Base-by-base conservation (phyloP, 2,329 filamentous ascomycete species). In the Phaeosphaeriaceae sp. region DNA sequence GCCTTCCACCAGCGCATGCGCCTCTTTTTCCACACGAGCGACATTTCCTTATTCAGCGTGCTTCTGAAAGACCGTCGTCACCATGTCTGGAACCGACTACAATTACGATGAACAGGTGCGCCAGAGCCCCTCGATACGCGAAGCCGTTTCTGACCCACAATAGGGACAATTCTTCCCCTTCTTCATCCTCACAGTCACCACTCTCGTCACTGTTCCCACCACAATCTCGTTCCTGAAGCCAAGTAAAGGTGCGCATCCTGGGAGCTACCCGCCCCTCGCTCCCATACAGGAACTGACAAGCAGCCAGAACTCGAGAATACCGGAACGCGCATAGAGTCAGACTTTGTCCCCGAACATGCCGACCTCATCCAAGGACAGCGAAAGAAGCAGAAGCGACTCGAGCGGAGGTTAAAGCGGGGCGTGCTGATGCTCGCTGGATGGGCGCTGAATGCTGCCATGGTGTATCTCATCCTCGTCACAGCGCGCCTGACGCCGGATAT, bases 101-200 rank as follows among this genome's bases (percentile, higher is more conserved):
- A 96, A 91, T 73, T 99, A 99, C 83, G 95, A 99, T 86, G 91
- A 97, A 77, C 88, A 95, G 87, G 90, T 90, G 76, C 64, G 79
- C 57, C 53, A 48, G 41, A 20, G 48, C 53, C 36, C 54, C 40
- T 54, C 25, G 9, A 48, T 54, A 33, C 19, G 9, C 19, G 44
- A 15, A 51, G 17, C 48, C 36, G 19, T 41, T 13, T 45, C 67
- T 71, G 66, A 75, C 60, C 52, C 13, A 7, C 1, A 17, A 17
- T 60, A 95, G 87, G 93, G 93, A 71, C 92, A 97, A 86, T 97
- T 97, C 84, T 99, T 97, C 85, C 95, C 96, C 68, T 97, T 96
- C 86, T 99, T 99, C 84, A 90, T 98, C 81, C 89, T 97, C 76
- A 97, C 93, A 45, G 85, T 98, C 73, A 88, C 90, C 62, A 89